These are phyloP conservation scores for Hirschfeldia incana DNA, from an alignment of 345 rosid genomes.

Conservation along the genomic window DNA sequence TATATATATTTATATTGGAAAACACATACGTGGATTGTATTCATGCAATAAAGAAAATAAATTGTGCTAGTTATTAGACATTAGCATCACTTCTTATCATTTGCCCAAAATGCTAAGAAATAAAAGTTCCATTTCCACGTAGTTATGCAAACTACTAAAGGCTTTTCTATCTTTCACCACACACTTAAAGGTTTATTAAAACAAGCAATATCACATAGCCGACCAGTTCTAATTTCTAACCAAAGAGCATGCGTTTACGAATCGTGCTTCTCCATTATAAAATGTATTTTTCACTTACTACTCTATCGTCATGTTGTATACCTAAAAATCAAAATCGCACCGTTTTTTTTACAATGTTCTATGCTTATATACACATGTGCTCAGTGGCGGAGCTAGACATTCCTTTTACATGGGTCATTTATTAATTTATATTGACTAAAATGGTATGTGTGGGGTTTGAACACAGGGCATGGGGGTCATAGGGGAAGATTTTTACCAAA, in stretches of 20 bases:
- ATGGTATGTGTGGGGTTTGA: too few species aligned
- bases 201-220: not conserved
- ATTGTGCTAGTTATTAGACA: not conserved
- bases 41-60: not conserved
- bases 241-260: conserved; percentile 3
- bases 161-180: not conserved
- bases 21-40: conserved; percentile 21
- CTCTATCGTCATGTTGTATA: not conserved
- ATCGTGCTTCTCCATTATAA: conserved; percentile 15
- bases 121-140: conserved; percentile 20
- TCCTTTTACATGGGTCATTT: too few species aligned
- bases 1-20: not conserved
- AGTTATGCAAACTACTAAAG: not conserved
- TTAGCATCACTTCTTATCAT: conserved; percentile 28
- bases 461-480: too few species aligned
- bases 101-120: conserved; percentile 24
- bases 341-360: not conserved
- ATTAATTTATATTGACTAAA: too few species aligned
- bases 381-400: too few species aligned
- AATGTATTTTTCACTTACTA: conserved; percentile 1
- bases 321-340: conserved; percentile 5
- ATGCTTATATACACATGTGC: conserved; percentile 20
- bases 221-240: not conserved
- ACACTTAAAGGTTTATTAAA: not conserved
- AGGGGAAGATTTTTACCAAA: too few species aligned